phyloP scores from a whole-genome alignment of 1,139 yeast genomes.

The Saccharomyces hybrid region DNA sequence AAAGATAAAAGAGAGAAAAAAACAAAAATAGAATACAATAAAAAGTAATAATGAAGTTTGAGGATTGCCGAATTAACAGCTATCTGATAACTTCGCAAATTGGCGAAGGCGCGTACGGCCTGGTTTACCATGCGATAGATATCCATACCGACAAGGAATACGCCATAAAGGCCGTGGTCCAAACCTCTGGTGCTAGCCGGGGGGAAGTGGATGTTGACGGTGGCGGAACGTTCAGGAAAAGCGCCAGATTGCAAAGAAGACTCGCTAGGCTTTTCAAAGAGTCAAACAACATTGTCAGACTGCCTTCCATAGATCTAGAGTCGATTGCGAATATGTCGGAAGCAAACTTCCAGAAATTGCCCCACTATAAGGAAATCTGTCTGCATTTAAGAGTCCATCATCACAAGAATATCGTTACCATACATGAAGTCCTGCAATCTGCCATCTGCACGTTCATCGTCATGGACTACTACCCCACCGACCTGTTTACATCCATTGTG shows the following conservation, averaged over 20 bases:
- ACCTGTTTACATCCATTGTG: slow-evolving; percentile 73
- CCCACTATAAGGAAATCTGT: slow-evolving; percentile 51
- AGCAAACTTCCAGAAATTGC: slow-evolving; percentile 20
- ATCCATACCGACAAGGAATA: slow-evolving; percentile 41
- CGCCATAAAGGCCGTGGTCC: slow-evolving; percentile 72
- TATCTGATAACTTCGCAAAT: slow-evolving; percentile 32
- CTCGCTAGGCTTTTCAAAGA: slow-evolving; percentile 26
- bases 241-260: slow-evolving; percentile 15
- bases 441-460: slow-evolving; percentile 55
- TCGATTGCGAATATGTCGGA: slow-evolving; percentile 20
- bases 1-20: neutral
- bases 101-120: slow-evolving; percentile 88
- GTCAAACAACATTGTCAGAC: slow-evolving; percentile 20
- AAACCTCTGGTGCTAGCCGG: slow-evolving; percentile 25
- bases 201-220: neutral
- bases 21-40: neutral
- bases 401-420: slow-evolving; percentile 69
- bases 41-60: slow-evolving; percentile 17
- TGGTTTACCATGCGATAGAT: slow-evolving; percentile 68
- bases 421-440: slow-evolving; percentile 60
- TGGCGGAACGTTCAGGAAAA: slow-evolving; percentile 2
- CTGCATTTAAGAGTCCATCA: slow-evolving; percentile 66
- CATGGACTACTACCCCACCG: slow-evolving; percentile 81
- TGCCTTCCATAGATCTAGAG: slow-evolving; percentile 27
- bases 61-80: slow-evolving; percentile 27